Conservation (phyloP, 768 basidiomycete species). For the Imleria badia region DNA sequence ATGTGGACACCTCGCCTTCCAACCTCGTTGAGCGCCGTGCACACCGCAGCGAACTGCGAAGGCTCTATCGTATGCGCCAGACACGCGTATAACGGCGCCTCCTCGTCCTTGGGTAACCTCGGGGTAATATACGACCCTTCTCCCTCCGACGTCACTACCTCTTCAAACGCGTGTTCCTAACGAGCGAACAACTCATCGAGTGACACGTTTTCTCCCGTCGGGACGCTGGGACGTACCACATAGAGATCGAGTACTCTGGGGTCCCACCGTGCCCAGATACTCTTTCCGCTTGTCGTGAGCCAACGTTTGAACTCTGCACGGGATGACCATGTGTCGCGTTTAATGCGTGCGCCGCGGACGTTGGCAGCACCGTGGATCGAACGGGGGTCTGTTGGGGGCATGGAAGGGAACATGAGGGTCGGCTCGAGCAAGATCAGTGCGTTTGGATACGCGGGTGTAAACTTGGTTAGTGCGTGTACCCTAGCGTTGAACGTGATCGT, state of each 20-base stretch:
- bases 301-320: constrained; percentile 22
- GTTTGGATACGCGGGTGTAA: constrained; percentile 6
- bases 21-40: constrained; percentile 8
- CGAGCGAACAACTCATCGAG: neutral
- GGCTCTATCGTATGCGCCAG: constrained; percentile 27
- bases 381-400: constrained; percentile 29
- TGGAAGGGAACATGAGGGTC: constrained; percentile 32
- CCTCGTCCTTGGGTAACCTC: constrained; percentile 31
- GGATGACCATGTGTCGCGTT: constrained; percentile 28
- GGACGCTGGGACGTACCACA: constrained; percentile 15
- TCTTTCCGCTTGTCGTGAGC: constrained; percentile 14
- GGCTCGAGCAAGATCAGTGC: constrained; percentile 31
- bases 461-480: constrained; percentile 20
- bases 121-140: constrained; percentile 18
- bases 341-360: constrained; percentile 26
- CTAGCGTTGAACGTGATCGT: neutral
- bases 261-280: constrained; percentile 27
- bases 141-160: constrained; percentile 11
- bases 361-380: constrained; percentile 30
- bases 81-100: constrained; percentile 26
- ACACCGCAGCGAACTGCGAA: constrained; percentile 19
- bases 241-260: constrained; percentile 22
- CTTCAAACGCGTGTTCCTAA: constrained; percentile 28
- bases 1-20: constrained; percentile 23
- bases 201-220: neutral